phyloP scores from a whole-genome alignment of 148 eudicot genomes.

The Rhododendron molle region DNA sequence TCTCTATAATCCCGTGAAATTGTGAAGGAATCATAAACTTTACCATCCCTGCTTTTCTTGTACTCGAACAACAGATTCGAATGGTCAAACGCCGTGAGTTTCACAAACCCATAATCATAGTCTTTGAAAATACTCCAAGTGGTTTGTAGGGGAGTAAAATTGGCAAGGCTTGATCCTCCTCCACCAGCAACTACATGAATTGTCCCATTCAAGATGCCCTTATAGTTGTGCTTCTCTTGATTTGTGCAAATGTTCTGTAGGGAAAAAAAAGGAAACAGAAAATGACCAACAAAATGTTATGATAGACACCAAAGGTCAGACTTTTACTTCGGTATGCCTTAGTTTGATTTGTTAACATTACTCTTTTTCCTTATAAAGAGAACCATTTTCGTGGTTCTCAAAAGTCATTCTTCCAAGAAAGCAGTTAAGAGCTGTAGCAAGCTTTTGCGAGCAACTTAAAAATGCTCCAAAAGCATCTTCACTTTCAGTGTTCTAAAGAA shows the following conservation, averaged over 20 bases:
- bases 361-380: background rate
- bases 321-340: background rate
- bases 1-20: slow-evolving; percentile 76
- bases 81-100: slow-evolving; percentile 76
- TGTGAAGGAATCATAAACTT: slow-evolving; percentile 74
- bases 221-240: slow-evolving; percentile 53
- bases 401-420: background rate
- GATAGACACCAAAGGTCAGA: background rate
- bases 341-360: background rate
- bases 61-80: slow-evolving; percentile 76
- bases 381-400: background rate
- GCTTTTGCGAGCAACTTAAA: background rate
- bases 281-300: background rate
- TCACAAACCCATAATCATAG: slow-evolving; percentile 69
- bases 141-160: slow-evolving; percentile 45
- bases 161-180: slow-evolving; percentile 70
- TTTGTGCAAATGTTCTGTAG: slow-evolving; percentile 70
- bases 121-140: slow-evolving; percentile 81
- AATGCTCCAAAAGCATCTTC: background rate
- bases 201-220: slow-evolving; percentile 69
- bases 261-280: background rate
- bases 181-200: slow-evolving; percentile 89
- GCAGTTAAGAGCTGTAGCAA: background rate
- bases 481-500: too few species aligned
- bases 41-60: slow-evolving; percentile 80